phyloP scores from a whole-genome alignment of 257 asterid genomes.

The Solanum chaucha region DNA sequence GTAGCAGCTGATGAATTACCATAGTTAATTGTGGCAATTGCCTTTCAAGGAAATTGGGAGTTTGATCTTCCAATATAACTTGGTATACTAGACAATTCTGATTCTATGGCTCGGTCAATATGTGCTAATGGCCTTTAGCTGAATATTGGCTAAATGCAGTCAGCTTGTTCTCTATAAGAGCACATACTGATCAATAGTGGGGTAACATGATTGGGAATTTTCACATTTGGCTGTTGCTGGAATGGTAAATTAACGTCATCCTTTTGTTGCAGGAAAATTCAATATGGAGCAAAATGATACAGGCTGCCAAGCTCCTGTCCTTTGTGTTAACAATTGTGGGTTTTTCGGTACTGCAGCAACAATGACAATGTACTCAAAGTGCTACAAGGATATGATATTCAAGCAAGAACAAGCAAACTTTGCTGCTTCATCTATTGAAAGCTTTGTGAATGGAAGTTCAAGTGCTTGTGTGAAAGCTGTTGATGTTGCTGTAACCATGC shows the following conservation, averaged over 20 bases:
- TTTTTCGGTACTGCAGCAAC: slow-evolving; percentile 62
- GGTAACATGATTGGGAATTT: neutral
- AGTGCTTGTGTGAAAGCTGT: slow-evolving; percentile 5
- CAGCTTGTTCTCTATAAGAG: neutral
- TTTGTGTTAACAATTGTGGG: slow-evolving; percentile 54
- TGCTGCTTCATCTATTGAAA: slow-evolving; percentile 57
- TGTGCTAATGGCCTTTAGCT: neutral
- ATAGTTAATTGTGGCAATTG: neutral
- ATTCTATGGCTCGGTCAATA: neutral
- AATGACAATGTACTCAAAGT: slow-evolving; percentile 74
- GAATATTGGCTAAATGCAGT: neutral
- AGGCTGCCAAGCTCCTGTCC: slow-evolving; percentile 52
- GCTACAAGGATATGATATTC: slow-evolving; percentile 44
- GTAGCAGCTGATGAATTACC: neutral
- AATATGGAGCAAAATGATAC: slow-evolving; percentile 58
- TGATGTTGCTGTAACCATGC: slow-evolving; percentile 4
- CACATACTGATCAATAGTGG: neutral
- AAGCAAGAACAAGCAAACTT: slow-evolving; percentile 54
- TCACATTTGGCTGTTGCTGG: neutral
- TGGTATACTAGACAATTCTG: neutral
- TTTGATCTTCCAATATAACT: neutral
- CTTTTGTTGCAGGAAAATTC: slow-evolving; percentile 23
- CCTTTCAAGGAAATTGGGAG: neutral
- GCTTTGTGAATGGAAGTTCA: slow-evolving; percentile 42
- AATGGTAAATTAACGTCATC: neutral